A percentile compares a stretch with the other conserved stretches of the same genome.
Conservation (phyloP, 1,284 basidiomycete genomes). For the Clitocybe nebularis region DNA sequence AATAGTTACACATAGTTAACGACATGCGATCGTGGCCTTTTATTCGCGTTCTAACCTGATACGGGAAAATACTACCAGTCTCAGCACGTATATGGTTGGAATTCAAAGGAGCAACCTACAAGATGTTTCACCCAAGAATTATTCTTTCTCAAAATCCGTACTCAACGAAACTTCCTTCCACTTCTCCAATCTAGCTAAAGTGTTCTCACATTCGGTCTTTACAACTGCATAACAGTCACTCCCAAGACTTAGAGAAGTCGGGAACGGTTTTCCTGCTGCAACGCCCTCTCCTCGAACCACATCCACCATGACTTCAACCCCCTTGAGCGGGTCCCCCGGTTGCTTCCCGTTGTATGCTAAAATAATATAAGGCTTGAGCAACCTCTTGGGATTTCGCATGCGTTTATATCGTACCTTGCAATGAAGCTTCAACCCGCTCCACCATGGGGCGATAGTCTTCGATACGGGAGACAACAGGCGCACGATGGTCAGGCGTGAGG, state of each 20-base stretch:
- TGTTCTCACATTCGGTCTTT: constrained; percentile 17
- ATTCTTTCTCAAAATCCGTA: constrained; percentile 24
- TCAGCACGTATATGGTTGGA: too few relatives aligned
- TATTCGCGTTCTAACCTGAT: too few relatives aligned
- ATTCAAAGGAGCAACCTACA: too few relatives aligned
- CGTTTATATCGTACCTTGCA: constrained; percentile 23
- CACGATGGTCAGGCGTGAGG: constrained; percentile 28
- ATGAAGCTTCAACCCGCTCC: constrained; percentile 21
- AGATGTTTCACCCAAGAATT: too few relatives aligned
- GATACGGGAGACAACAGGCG: constrained; percentile 29
- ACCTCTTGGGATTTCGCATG: too few relatives aligned
- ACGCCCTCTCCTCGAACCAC: constrained; percentile 29
- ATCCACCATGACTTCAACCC: constrained; percentile 29
- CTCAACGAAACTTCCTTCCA: constrained; percentile 28
- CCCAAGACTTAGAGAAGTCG: constrained; percentile 23
- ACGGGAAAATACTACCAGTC: too few relatives aligned
- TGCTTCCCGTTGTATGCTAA: constrained; percentile 30
- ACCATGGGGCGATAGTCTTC: constrained; percentile 33
- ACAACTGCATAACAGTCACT: constrained; percentile 23
- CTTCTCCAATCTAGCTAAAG: constrained; percentile 20
- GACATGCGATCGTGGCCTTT: too few relatives aligned
- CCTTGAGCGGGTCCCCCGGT: constrained; percentile 31
- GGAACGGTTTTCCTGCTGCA: constrained; percentile 26
- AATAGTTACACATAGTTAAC: too few relatives aligned
- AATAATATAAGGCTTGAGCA: too few relatives aligned